Percentiles rank a stretch among this genome's conserved stretches.
Evolutionary conservation across 129 eudicot species (phyloP).

Genomic region (Lonicera japonica): DNA sequence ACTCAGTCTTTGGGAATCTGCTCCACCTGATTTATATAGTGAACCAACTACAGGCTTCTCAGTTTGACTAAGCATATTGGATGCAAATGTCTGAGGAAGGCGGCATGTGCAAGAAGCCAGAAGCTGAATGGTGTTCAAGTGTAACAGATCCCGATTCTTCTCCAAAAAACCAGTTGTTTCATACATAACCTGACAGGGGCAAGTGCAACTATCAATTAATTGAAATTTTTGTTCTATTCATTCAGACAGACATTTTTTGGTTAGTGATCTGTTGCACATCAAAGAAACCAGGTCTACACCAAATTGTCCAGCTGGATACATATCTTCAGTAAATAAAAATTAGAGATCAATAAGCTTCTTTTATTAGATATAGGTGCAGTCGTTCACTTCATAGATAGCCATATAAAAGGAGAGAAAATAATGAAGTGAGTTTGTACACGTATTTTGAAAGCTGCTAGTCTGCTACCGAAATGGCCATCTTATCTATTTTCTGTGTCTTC

Average conservation of each 20-base stretch:
- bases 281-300: not conserved
- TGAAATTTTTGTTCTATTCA: not conserved
- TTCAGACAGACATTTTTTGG: not conserved
- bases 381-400: too few relatives aligned
- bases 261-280: not conserved
- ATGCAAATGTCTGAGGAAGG: constrained; percentile 60
- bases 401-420: too few relatives aligned
- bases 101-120: constrained; percentile 57
- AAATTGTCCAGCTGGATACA: not conserved
- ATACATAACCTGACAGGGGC: constrained; percentile 46
- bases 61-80: constrained; percentile 47
- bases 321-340: too few relatives aligned
- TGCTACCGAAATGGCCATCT: too few relatives aligned
- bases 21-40: constrained; percentile 76
- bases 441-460: too few relatives aligned
- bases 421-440: too few relatives aligned
- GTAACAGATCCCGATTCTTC: constrained; percentile 67
- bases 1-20: constrained; percentile 81
- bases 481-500: too few relatives aligned
- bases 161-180: constrained; percentile 76
- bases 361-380: not conserved
- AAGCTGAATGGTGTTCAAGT: constrained; percentile 59
- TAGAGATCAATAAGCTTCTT: too few relatives aligned
- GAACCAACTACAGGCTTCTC: constrained; percentile 66
- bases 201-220: constrained; percentile 9